A percentile compares a stretch with the other conserved stretches of the same genome.
Evolutionary conservation across 106 monocot genomes (phyloP).

Genomic region (Agapanthus africanus): DNA sequence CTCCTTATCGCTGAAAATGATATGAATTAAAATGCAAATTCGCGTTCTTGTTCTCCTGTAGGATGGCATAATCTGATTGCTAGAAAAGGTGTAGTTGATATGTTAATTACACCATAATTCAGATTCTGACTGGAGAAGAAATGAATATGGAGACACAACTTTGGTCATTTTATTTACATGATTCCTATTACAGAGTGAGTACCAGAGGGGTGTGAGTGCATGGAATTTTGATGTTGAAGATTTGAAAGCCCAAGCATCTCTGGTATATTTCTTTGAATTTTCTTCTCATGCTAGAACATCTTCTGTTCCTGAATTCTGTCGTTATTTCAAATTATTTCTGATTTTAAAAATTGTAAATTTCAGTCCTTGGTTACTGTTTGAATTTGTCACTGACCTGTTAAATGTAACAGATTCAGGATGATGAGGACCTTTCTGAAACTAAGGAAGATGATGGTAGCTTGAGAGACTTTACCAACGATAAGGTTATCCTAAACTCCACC

Average conservation of each 20-base stretch:
- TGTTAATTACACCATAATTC: too few relatives aligned
- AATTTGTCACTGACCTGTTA: neutral
- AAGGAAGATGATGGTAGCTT: conserved; percentile 61
- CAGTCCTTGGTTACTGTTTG: neutral
- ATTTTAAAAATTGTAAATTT: neutral
- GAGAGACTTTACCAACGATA: conserved; percentile 22
- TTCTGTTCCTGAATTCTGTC: neutral
- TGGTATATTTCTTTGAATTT: conserved; percentile 36
- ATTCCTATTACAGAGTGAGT: conserved; percentile 56
- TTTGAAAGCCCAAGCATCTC: conserved; percentile 83
- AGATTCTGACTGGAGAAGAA: too few relatives aligned
- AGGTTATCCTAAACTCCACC: conserved; percentile 27
- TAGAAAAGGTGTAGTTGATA: too few relatives aligned
- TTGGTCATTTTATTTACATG: too few relatives aligned
- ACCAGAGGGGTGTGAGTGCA: conserved; percentile 92
- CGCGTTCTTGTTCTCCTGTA: too few relatives aligned
- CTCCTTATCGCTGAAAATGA: too few relatives aligned
- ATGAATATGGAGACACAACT: too few relatives aligned
- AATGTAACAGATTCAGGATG: conserved; percentile 66
- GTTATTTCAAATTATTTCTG: neutral
- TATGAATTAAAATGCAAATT: too few relatives aligned
- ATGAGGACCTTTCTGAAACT: conserved; percentile 47
- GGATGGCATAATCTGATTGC: too few relatives aligned
- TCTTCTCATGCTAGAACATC: neutral
- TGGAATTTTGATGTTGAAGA: conserved; percentile 97